Evolutionary conservation across 352 stramenopile genomes (phyloP), one percentile per base, ranked within the genome.

Genomic region (Globisporangium perplexum): DNA sequence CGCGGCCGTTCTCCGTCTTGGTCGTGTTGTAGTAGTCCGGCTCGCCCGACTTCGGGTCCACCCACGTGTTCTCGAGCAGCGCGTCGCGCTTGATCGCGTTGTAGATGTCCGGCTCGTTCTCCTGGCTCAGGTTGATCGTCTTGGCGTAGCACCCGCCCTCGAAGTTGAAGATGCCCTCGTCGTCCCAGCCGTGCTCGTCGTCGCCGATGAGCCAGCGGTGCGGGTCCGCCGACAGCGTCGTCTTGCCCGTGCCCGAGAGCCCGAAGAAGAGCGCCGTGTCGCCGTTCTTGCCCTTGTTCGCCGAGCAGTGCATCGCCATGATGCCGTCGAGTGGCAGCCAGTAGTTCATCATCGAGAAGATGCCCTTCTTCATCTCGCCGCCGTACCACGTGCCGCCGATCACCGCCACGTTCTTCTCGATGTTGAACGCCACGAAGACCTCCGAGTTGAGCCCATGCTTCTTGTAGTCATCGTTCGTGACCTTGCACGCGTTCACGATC

Each of bases 71-170:
- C 70, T 99, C 96, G 23, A 99, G 74, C 60, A 99, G 74, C n/a
- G 96, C 96, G 74, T 98, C 89, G 35, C 76, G 93, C 54, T 95
- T 90, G 72, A 99, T 99, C 49, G 96, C 97, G 53, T 90, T 80
- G 77, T 96, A 99, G 59, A 99, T 99, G 65, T 99, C 95, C 28
- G 96, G 96, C 68, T 99, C 97, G 64, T 97, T 98, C 71, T 97
- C 83, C 50, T 86, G 68, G 49, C 71, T 89, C 55, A 99, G 74
- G 65, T 99, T 96, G 74, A 99, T 98, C n/a, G 95, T 98, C 85
- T 99, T 99, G 60, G 96, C 97, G 71, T 99, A 99, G 79, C 97
- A 99, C 31, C 97, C 97, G 63, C 97, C 97, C 68, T 99, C 97
- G 69, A 99, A 98, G 82, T 99, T 99, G 77, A 98, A 99, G 52